A percentile compares a stretch with the other conserved stretches of the same genome.
Conservation (phyloP, 2,329 filamentous ascomycete species). For the Sclerotiophoma versabilis region DNA sequence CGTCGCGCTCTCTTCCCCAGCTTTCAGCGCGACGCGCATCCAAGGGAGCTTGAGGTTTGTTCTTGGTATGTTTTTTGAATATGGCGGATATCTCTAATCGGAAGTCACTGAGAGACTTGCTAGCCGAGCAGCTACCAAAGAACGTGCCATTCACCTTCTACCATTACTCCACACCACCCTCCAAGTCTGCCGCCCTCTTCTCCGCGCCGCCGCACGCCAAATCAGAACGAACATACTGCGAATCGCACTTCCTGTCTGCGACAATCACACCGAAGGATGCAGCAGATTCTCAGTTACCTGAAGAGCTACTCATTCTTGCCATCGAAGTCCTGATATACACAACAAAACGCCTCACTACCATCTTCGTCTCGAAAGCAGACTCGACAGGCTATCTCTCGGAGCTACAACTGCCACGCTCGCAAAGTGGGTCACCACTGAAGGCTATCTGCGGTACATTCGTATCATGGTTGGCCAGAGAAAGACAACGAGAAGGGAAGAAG, state of each 20-base stretch:
- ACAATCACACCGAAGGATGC: conserved; percentile 54
- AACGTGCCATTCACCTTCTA: conserved; percentile 72
- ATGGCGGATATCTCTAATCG: conserved; percentile 37
- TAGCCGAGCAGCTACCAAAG: conserved; percentile 61
- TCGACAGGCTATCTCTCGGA: conserved; percentile 86
- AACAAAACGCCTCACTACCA: conserved; percentile 78
- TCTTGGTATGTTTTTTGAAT: conserved; percentile 4
- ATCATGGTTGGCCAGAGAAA: conserved; percentile 72
- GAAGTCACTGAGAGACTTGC: conserved; percentile 50
- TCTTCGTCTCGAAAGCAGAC: conserved; percentile 97
- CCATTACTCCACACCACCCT: conserved; percentile 87
- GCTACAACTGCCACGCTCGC: conserved; percentile 60
- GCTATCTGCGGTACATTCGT: conserved; percentile 78
- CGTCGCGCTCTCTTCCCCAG: conserved; percentile 27
- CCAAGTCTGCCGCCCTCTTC: conserved; percentile 76
- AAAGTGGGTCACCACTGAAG: conserved; percentile 73
- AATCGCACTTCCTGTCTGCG: conserved; percentile 78
- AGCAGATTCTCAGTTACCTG: conserved; percentile 24
- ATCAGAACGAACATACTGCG: conserved; percentile 81
- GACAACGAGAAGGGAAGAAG: conserved; percentile 69
- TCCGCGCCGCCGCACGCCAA: conserved; percentile 75
- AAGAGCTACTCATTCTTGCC: conserved; percentile 76
- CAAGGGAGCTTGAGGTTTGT: not conserved
- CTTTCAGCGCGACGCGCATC: conserved; percentile 14
- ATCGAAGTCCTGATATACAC: conserved; percentile 88